phyloP scores from a whole-genome alignment of 164 flowering plant species.

The Chloranthus sessilifolius region DNA sequence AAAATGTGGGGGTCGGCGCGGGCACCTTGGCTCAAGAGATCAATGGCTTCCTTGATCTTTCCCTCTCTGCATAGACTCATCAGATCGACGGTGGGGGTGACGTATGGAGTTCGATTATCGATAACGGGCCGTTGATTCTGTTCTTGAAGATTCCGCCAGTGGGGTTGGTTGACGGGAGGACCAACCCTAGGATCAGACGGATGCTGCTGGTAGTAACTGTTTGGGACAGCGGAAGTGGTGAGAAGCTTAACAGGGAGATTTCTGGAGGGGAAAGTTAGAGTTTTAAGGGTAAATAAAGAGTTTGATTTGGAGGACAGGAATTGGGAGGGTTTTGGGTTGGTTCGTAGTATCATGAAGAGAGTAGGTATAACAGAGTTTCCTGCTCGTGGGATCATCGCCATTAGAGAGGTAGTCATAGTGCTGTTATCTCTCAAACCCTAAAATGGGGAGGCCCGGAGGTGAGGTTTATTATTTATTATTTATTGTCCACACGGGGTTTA shows the following conservation, averaged over 20 bases:
- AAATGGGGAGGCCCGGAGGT: too few species aligned
- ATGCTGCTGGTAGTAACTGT: conserved; percentile 18
- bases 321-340: conserved; percentile 9
- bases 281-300: conserved; percentile 2
- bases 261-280: conserved; percentile 1
- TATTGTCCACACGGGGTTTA: too few species aligned
- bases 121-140: conserved; percentile 14
- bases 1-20: conserved; percentile 44
- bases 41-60: conserved; percentile 63
- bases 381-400: conserved; percentile 22
- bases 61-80: conserved; percentile 41
- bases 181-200: conserved; percentile 19
- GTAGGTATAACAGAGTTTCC: conserved; percentile 15
- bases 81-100: conserved; percentile 32
- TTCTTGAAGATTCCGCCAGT: conserved; percentile 5
- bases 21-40: conserved; percentile 53
- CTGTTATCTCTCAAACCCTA: conserved; percentile 25
- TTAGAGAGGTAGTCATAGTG: too few species aligned
- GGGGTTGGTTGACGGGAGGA: background rate
- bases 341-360: conserved; percentile 19
- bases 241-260: conserved; percentile 22
- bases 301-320: conserved; percentile 5
- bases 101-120: conserved; percentile 6
- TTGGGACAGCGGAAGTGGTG: conserved; percentile 34
- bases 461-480: too few species aligned